Evolutionary conservation across 2,329 filamentous ascomycete species (phyloP), one percentile per base, ranked within the genome.

Genomic region (Amesomyces nigricolor): DNA sequence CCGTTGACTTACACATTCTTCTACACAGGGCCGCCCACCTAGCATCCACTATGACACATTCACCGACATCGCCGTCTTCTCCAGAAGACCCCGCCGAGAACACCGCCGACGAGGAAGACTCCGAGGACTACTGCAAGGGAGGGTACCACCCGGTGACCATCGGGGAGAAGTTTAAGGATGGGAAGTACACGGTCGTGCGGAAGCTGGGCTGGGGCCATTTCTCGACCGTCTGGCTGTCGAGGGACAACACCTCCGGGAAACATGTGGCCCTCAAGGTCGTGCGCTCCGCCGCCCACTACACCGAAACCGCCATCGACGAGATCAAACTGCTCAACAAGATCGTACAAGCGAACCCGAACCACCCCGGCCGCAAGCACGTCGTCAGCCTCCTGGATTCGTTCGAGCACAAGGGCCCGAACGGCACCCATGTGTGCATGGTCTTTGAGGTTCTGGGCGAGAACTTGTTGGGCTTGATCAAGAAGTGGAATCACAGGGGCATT

Each of bases 151-250:
- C 94, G 2, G 94, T 99, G 48, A 81, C 85, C 66, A 87, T 97
- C 58, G 94, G 94, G 66, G 94, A 99, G 75, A 88, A 91, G 68
- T 97, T 96, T 81, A 97, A 97, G 72, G 90, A 97, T 71, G 91
- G 90, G 64, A 92, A 89, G 75, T 99, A 99, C 75, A 94, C 91
- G 14, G 86, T 97, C 56, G 88, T 97, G 71, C 88, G 91, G 74
- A 97, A 97, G 78, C 80, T 97, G 51, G 92, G 92, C 64, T 97
- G 92, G 92, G 94, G 94, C 61, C 92, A 97, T 70, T 99, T 97
- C 75, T 96, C 92, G n/a, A 99, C 92, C 35, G 92, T 97, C 64
- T 97, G 84, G 84, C 73, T 87, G 46, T 86, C 83, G 61, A 75
- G 88, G 71, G 92, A 97, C 75, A 96, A 95, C 67, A 83, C 79